These are phyloP conservation scores for Canavalia ensiformis DNA, from an alignment of 306 rosid genomes.

Conservation along the genomic window DNA sequence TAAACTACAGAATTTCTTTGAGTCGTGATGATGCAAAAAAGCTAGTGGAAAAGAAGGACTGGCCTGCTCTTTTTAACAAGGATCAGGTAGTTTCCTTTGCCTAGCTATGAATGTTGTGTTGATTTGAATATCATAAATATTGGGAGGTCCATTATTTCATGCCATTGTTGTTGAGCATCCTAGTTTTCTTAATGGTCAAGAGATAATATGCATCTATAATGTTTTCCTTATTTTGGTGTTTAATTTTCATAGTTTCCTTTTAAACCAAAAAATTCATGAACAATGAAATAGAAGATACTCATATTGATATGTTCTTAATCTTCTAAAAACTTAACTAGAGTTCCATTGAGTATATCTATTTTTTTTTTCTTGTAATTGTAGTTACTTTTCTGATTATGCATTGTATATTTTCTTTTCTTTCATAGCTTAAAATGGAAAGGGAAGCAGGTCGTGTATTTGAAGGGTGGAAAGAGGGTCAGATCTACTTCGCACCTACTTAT, in stretches of 20 bases:
- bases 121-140: too few relatives aligned
- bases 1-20: constrained; percentile 92
- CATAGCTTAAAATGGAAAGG: constrained; percentile 87
- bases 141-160: too few relatives aligned
- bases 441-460: constrained; percentile 90
- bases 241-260: background rate
- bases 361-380: too few relatives aligned
- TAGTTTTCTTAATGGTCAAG: background rate
- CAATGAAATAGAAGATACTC: background rate
- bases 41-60: constrained; percentile 70
- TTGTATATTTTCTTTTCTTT: constrained; percentile 26
- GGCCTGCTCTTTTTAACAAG: constrained; percentile 86
- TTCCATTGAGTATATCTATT: too few relatives aligned
- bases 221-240: background rate
- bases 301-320: background rate
- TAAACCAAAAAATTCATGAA: background rate
- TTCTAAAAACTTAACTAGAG: too few relatives aligned
- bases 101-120: background rate
- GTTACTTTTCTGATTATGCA: constrained; percentile 25
- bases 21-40: constrained; percentile 76
- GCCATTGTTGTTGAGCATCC: background rate
- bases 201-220: background rate
- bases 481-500: constrained; percentile 95
- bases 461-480: constrained; percentile 94
- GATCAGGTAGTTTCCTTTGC: constrained; percentile 75